These are phyloP conservation scores for Meyerozyma smithsonii DNA, from an alignment of 1,139 yeast species.

Conservation along the genomic window DNA sequence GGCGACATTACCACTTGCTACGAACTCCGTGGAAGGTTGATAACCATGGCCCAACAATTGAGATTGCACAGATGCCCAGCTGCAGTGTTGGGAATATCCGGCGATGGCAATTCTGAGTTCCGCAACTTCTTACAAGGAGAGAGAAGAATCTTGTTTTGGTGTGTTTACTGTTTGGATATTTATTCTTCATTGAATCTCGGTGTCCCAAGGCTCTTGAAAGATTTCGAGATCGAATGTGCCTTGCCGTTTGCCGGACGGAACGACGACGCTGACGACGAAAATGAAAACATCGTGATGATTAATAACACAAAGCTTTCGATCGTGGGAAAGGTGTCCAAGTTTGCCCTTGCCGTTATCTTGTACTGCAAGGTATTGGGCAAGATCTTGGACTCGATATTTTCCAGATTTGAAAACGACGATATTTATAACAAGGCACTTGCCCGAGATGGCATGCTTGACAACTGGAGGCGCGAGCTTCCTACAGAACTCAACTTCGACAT, in stretches of 20 bases:
- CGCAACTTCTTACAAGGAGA: slow-evolving; percentile 66
- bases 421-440: slow-evolving; percentile 37
- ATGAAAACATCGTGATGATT: slow-evolving; percentile 53
- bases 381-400: slow-evolving; percentile 63
- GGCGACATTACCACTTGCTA: slow-evolving; percentile 76
- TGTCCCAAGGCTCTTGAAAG: slow-evolving; percentile 74
- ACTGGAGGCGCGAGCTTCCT: slow-evolving; percentile 76
- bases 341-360: slow-evolving; percentile 61
- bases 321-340: slow-evolving; percentile 64
- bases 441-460: slow-evolving; percentile 67
- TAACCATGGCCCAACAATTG: slow-evolving; percentile 81
- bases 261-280: slow-evolving; percentile 39
- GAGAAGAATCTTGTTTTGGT: slow-evolving; percentile 80
- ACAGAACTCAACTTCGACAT: slow-evolving; percentile 57
- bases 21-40: slow-evolving; percentile 68
- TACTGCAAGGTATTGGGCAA: slow-evolving; percentile 71
- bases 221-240: slow-evolving; percentile 81
- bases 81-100: slow-evolving; percentile 54
- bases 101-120: slow-evolving; percentile 42
- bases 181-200: slow-evolving; percentile 76
- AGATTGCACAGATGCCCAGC: slow-evolving; percentile 86
- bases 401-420: slow-evolving; percentile 38
- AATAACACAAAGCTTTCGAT: slow-evolving; percentile 54
- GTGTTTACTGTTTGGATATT: slow-evolving; percentile 71
- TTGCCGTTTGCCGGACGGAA: slow-evolving; percentile 65